These are phyloP conservation scores for Sugiyamaella marilandica DNA, from an alignment of 805 yeast genomes.

Conservation along the genomic window DNA sequence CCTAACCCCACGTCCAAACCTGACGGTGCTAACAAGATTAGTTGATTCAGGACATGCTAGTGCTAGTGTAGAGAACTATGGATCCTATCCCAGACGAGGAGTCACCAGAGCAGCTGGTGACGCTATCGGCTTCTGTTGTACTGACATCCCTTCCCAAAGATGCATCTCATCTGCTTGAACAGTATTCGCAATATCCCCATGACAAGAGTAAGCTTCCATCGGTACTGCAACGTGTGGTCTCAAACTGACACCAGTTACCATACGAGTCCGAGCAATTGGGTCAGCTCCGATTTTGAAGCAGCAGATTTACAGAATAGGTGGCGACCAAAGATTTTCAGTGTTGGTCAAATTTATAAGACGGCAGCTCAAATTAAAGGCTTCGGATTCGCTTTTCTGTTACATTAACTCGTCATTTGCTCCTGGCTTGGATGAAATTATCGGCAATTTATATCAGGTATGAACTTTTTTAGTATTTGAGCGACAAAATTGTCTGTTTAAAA, in stretches of 20 bases:
- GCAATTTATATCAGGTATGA: slow-evolving; percentile 23
- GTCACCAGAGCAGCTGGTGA: slow-evolving; percentile 26
- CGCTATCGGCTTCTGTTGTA: slow-evolving; percentile 32
- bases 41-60: neutral
- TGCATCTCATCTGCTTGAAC: slow-evolving; percentile 26
- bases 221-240: neutral
- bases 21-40: neutral
- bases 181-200: slow-evolving; percentile 24
- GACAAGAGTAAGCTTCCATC: slow-evolving; percentile 16
- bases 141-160: slow-evolving; percentile 29
- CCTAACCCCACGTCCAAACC: too few relatives aligned
- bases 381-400: slow-evolving; percentile 36
- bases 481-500: neutral
- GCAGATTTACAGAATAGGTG: slow-evolving; percentile 41
- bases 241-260: slow-evolving; percentile 32
- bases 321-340: slow-evolving; percentile 43
- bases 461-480: neutral
- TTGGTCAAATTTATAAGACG: slow-evolving; percentile 41
- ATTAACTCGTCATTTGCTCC: slow-evolving; percentile 40
- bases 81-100: slow-evolving; percentile 29
- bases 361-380: slow-evolving; percentile 30
- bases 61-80: neutral
- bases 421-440: slow-evolving; percentile 34
- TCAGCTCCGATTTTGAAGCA: slow-evolving; percentile 47
- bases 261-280: slow-evolving; percentile 52